phyloP scores from a whole-genome alignment of 495 filamentous ascomycete genomes.

The Podospora didyma region DNA sequence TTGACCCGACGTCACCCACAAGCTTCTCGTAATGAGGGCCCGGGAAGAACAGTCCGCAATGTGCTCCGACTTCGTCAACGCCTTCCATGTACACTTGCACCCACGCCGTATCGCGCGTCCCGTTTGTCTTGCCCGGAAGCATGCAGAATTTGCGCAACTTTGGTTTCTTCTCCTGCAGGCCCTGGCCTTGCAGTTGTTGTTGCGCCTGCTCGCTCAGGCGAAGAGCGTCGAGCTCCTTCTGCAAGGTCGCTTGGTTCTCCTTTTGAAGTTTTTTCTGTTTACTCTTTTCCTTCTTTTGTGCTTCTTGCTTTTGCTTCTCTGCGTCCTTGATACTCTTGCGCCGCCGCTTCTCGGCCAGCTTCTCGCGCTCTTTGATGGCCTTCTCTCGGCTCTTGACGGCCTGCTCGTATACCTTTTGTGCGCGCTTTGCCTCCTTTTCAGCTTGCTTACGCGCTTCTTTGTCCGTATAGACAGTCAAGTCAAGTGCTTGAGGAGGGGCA shows the following conservation, averaged over 20 bases:
- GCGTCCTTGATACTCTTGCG: constrained; percentile 25
- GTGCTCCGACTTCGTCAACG: constrained; percentile 81
- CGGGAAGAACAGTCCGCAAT: constrained; percentile 76
- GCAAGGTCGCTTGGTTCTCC: constrained; percentile 11
- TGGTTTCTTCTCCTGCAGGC: constrained; percentile 33
- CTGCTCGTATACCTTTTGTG: constrained; percentile 55
- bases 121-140: constrained; percentile 50
- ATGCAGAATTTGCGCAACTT: constrained; percentile 73
- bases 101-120: constrained; percentile 64
- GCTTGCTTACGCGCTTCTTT: constrained; percentile 61
- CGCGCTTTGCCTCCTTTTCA: constrained; percentile 56
- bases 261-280: constrained; percentile 28
- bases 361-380: constrained; percentile 54
- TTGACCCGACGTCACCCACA: constrained; percentile 67
- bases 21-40: constrained; percentile 68
- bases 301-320: constrained; percentile 36
- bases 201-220: constrained; percentile 12
- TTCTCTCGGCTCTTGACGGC: constrained; percentile 61
- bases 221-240: neutral
- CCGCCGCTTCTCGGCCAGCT: constrained; percentile 42
- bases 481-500: constrained; percentile 36
- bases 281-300: constrained; percentile 30
- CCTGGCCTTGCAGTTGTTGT: constrained; percentile 9
- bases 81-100: constrained; percentile 71
- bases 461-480: constrained; percentile 51